Percentiles rank a stretch among this genome's conserved stretches.
These are phyloP conservation scores for Rhizopogon vesiculosus DNA, from an alignment of 768 basidiomycete genomes.

Conservation along the genomic window DNA sequence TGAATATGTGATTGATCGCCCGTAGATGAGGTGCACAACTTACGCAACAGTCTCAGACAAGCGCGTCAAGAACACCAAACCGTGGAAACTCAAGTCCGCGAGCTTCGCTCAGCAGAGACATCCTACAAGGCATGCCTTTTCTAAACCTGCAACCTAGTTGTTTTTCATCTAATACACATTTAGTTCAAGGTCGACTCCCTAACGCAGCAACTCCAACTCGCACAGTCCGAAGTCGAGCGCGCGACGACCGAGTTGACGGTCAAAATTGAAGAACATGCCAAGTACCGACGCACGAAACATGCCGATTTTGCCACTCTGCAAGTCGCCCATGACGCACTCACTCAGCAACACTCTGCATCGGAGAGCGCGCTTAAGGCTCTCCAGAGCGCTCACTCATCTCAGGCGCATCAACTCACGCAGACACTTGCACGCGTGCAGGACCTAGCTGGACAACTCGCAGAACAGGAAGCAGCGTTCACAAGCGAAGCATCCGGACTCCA, in stretches of 20 bases:
- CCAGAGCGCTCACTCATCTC: conserved; percentile 65
- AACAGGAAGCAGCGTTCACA: conserved; percentile 79
- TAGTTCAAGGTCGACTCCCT: conserved; percentile 88
- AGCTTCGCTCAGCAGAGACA: conserved; percentile 70
- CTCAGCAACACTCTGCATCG: conserved; percentile 60
- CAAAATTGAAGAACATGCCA: conserved; percentile 80
- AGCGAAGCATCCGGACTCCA: conserved; percentile 71
- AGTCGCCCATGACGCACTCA: conserved; percentile 67
- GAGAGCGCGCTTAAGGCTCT: conserved; percentile 69
- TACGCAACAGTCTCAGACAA: conserved; percentile 67
- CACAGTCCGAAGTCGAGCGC: conserved; percentile 74
- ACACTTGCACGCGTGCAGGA: conserved; percentile 72
- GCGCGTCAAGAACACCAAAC: conserved; percentile 68
- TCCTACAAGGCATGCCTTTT: conserved; percentile 60
- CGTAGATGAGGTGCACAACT: conserved; percentile 65
- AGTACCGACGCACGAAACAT: conserved; percentile 77
- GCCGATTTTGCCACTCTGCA: conserved; percentile 75
- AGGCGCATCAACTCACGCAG: conserved; percentile 73
- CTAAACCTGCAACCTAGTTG: background rate
- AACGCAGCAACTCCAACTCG: conserved; percentile 73
- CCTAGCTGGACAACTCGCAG: conserved; percentile 73
- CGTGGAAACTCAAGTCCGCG: conserved; percentile 64
- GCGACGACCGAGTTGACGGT: conserved; percentile 59
- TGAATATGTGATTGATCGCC: background rate
- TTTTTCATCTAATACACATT: background rate